phyloP scores from a whole-genome alignment of 208 protist species.

The Novymonas esmeraldas region DNA sequence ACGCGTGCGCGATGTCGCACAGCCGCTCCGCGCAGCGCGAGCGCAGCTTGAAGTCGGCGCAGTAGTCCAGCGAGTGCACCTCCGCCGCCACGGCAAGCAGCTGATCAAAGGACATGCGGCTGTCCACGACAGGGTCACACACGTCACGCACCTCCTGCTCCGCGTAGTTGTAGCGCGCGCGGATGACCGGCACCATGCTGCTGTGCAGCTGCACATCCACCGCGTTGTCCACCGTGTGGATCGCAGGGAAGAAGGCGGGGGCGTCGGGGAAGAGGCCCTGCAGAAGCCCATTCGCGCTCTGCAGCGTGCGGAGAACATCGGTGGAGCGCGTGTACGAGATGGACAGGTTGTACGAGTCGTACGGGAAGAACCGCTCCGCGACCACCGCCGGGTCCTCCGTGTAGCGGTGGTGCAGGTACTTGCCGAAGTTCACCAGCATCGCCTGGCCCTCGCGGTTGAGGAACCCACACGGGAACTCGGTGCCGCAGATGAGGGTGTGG shows the following conservation, averaged over 20 bases:
- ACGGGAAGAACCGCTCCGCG: slow-evolving; percentile 33
- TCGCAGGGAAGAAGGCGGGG: slow-evolving; percentile 40
- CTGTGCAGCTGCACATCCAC: slow-evolving; percentile 39
- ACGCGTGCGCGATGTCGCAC: slow-evolving; percentile 62
- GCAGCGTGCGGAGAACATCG: slow-evolving; percentile 56
- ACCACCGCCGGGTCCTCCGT: slow-evolving; percentile 30
- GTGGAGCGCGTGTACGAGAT: slow-evolving; percentile 62
- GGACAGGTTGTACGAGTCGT: slow-evolving; percentile 44
- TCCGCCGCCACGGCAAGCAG: slow-evolving; percentile 37
- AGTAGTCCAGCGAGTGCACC: slow-evolving; percentile 40
- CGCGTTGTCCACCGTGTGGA: slow-evolving; percentile 40
- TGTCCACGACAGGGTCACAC: slow-evolving; percentile 32
- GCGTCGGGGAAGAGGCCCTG: slow-evolving; percentile 41
- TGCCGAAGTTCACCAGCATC: slow-evolving; percentile 50
- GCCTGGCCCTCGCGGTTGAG: slow-evolving; percentile 43
- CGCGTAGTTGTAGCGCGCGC: slow-evolving; percentile 30
- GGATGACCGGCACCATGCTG: slow-evolving; percentile 23
- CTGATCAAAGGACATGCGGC: slow-evolving; percentile 23
- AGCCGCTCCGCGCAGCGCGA: slow-evolving; percentile 43
- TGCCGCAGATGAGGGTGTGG: slow-evolving; percentile 45
- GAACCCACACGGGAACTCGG: slow-evolving; percentile 49
- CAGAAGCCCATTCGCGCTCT: slow-evolving; percentile 51
- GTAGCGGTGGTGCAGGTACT: slow-evolving; percentile 47
- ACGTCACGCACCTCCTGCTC: slow-evolving; percentile 15
- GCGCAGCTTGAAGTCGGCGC: slow-evolving; percentile 35